A percentile compares a stretch with the other conserved stretches of the same genome.
Evolutionary conservation across 768 basidiomycete species (phyloP).

Genomic region (Tephrocybe rancida): DNA sequence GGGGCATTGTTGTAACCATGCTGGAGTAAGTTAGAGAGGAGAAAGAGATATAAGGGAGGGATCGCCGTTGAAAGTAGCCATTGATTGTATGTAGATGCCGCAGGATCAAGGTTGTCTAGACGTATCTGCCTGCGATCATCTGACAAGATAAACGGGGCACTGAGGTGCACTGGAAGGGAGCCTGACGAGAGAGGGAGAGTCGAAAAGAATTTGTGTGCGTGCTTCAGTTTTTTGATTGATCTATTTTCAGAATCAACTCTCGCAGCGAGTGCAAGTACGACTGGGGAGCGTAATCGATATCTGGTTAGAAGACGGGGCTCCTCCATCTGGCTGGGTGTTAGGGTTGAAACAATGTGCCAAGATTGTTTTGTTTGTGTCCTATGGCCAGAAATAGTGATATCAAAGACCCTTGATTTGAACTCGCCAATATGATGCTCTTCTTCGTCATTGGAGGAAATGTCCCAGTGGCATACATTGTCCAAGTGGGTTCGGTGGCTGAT

Average conservation of each 20-base stretch:
- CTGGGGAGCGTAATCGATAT: conserved; percentile 30
- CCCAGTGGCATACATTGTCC: background rate
- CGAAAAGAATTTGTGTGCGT: conserved; percentile 40
- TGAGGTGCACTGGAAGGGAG: conserved; percentile 46
- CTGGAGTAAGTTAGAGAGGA: conserved; percentile 34
- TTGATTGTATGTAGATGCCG: conserved; percentile 40
- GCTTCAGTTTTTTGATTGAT: background rate
- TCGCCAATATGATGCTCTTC: background rate
- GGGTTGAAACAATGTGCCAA: conserved; percentile 13
- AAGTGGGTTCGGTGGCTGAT: conserved; percentile 23
- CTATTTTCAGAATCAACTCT: conserved; percentile 32
- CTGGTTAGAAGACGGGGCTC: conserved; percentile 8
- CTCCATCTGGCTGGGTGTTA: background rate
- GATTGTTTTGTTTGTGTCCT: background rate
- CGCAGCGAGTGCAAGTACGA: conserved; percentile 20
- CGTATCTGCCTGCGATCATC: conserved; percentile 47
- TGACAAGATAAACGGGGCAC: conserved; percentile 47
- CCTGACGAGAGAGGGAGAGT: conserved; percentile 43
- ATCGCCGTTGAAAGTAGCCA: conserved; percentile 41
- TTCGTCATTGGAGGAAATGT: background rate
- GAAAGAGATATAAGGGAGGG: conserved; percentile 38
- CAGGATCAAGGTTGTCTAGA: conserved; percentile 35
- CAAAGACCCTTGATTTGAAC: conserved; percentile 1
- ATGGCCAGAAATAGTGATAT: background rate
- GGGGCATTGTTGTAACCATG: conserved; percentile 21